phyloP scores from a whole-genome alignment of 306 rosid species.

The Cicer cuneatum region DNA sequence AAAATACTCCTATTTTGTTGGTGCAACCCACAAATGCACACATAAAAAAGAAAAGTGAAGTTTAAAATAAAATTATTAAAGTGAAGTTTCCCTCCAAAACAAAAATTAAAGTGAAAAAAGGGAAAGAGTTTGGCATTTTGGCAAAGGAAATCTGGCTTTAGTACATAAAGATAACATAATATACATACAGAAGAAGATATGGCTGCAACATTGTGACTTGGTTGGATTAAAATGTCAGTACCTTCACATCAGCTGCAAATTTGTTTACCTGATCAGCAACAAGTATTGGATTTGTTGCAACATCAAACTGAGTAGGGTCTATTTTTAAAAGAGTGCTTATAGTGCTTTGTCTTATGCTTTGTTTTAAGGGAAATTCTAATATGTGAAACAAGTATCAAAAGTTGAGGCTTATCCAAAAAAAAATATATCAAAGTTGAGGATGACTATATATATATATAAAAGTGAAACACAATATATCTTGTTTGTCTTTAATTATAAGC shows the following conservation, averaged over 20 bases:
- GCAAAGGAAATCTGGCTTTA: neutral
- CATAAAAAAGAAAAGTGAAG: too few relatives aligned
- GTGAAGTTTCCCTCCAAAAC: too few relatives aligned
- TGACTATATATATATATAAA: too few relatives aligned
- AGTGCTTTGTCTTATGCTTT: slow-evolving; percentile 40
- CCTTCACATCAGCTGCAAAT: slow-evolving; percentile 28
- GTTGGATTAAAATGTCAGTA: slow-evolving; percentile 39
- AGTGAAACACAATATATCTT: too few relatives aligned
- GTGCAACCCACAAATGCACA: too few relatives aligned
- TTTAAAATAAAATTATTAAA: too few relatives aligned
- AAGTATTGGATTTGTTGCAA: slow-evolving; percentile 41
- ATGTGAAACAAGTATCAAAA: neutral
- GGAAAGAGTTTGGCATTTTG: neutral
- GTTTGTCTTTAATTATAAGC: too few relatives aligned
- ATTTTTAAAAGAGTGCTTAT: neutral
- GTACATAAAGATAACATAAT: neutral
- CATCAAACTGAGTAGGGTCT: slow-evolving; percentile 8
- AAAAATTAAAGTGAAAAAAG: neutral
- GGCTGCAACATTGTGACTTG: slow-evolving; percentile 22
- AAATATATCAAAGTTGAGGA: too few relatives aligned
- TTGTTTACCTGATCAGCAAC: slow-evolving; percentile 33
- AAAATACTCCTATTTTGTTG: too few relatives aligned
- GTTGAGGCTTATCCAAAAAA: neutral
- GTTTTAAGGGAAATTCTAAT: neutral
- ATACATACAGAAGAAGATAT: slow-evolving; percentile 20